Evolutionary conservation across 1,284 basidiomycete genomes (phyloP).

Genomic region (Papiliotrema nemorosa): DNA sequence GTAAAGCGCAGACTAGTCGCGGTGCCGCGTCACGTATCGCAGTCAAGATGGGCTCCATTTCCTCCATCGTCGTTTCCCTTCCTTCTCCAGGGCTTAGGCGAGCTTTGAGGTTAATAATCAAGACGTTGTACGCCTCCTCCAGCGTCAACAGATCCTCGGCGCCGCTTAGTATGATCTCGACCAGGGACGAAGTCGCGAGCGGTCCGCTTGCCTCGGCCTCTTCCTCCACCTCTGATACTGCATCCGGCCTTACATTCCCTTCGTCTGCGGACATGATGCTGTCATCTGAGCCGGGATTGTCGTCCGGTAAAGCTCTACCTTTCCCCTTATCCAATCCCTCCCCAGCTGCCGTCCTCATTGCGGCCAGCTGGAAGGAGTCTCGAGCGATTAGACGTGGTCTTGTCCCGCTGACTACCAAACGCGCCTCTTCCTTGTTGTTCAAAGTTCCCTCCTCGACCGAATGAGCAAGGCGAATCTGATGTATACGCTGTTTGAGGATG

Average conservation of each 20-base stretch:
- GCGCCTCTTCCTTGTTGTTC: slow-evolving; percentile 43
- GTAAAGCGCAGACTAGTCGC: slow-evolving; percentile 40
- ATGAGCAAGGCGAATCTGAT: slow-evolving; percentile 37
- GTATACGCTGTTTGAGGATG: slow-evolving; percentile 33
- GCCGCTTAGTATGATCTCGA: slow-evolving; percentile 40
- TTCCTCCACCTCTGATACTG: slow-evolving; percentile 24
- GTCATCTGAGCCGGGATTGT: slow-evolving; percentile 32
- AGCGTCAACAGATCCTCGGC: slow-evolving; percentile 44
- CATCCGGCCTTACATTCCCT: slow-evolving; percentile 6
- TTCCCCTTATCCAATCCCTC: slow-evolving; percentile 13
- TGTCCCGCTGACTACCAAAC: slow-evolving; percentile 34
- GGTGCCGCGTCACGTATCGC: slow-evolving; percentile 41
- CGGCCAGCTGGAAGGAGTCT: slow-evolving; percentile 36
- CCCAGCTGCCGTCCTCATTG: slow-evolving; percentile 19
- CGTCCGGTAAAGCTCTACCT: slow-evolving; percentile 14
- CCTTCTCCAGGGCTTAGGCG: slow-evolving; percentile 9
- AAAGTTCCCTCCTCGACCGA: slow-evolving; percentile 44
- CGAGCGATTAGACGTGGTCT: slow-evolving; percentile 28
- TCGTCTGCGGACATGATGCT: slow-evolving; percentile 15
- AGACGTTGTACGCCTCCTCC: slow-evolving; percentile 43
- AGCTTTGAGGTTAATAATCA: slow-evolving; percentile 25
- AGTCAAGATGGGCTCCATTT: slow-evolving; percentile 17
- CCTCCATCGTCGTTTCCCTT: slow-evolving; percentile 1
- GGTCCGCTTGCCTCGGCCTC: slow-evolving; percentile 36
- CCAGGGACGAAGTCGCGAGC: slow-evolving; percentile 31